Conservation (phyloP, 345 rosid species). For the Salix purpurea region DNA sequence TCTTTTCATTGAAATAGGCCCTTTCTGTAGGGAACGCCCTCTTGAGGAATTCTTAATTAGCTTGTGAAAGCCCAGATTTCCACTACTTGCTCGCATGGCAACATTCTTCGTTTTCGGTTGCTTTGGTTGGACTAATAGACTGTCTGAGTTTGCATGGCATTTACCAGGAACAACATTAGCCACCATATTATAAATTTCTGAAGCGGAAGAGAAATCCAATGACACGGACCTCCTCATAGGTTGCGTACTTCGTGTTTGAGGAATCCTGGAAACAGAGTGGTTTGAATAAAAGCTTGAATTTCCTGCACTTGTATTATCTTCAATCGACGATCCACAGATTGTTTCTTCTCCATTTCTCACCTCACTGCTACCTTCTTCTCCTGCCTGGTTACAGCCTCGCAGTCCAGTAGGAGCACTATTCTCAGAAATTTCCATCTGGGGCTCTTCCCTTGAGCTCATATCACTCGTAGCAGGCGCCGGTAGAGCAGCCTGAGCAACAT, state of each 20-base stretch:
- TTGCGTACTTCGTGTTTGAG: conserved; percentile 24
- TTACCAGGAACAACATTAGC: conserved; percentile 10
- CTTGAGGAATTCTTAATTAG: conserved; percentile 32
- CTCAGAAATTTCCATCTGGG: conserved; percentile 16
- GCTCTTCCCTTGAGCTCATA: conserved; percentile 21
- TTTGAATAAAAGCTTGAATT: conserved; percentile 10
- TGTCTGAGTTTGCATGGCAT: neutral
- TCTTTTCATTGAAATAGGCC: conserved; percentile 36
- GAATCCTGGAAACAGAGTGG: conserved; percentile 4
- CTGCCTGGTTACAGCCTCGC: neutral
- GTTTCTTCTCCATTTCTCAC: conserved; percentile 6
- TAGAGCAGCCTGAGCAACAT: conserved; percentile 6
- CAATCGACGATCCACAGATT: neutral
- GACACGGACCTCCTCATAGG: conserved; percentile 54
- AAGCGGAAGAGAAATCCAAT: conserved; percentile 37
- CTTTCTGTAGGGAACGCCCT: conserved; percentile 38
- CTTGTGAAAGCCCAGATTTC: conserved; percentile 24
- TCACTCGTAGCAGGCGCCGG: conserved; percentile 11
- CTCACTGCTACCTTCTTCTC: conserved; percentile 19
- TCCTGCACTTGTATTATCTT: conserved; percentile 3
- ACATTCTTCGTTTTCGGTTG: conserved; percentile 13
- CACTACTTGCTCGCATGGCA: conserved; percentile 11
- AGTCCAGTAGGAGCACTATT: neutral
- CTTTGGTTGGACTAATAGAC: conserved; percentile 9
- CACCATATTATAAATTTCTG: conserved; percentile 11